Evolutionary conservation across 106 monocot species (phyloP), one percentile per base, ranked within the genome.

Genomic region (Dioscorea zingiberensis): DNA sequence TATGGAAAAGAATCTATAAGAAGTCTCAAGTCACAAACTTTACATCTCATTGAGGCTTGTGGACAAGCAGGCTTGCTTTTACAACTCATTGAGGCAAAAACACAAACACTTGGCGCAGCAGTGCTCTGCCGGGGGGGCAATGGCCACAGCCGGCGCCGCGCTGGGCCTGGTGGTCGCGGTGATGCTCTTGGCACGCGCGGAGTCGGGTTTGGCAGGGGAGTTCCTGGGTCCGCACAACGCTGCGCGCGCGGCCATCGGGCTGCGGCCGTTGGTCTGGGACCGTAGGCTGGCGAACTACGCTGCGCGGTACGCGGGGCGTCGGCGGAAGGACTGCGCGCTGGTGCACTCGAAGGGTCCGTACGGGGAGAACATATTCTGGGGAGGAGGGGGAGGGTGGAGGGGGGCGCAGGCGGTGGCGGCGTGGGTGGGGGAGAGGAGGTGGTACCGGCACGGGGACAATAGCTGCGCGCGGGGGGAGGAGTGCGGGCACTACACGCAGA

Each of bases 301-400:
- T 3, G 47, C 58, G 57, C n/a, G 54, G 65, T 87, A 83, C 62
- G 87, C 74, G 7, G 44, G 49, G 2, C 16, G 27, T 21, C 66
- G 87, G 19, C 53, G 58, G n/a, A 27, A 71, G 12, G 87, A 87
- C 76, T 87, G 87, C 64, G 67, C 62, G 22, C 64, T 87, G 76
- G 76, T 63, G 22, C 87, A 87, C 25, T 87, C 87, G 0, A 19
- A 21, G 23, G 87, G 87, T 18, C 83, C 83, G 2, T 87, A 80
- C 63, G 87, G 87, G 21, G 87, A 87, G 87, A 87, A 87, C 73
- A 58, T 87, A 21, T 87, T 87, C 67, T 87, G 87, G 87, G 87
- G 87, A 0, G 80, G 83, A 47, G 87, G 87, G 0, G 23, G 62
- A 3, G 83, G 87, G 1, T 87, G 87, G 87, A 64, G 23, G 25